These are phyloP conservation scores for Dictyostelium capitatum DNA, from an alignment of 78 protist genomes.

Conservation along the genomic window DNA sequence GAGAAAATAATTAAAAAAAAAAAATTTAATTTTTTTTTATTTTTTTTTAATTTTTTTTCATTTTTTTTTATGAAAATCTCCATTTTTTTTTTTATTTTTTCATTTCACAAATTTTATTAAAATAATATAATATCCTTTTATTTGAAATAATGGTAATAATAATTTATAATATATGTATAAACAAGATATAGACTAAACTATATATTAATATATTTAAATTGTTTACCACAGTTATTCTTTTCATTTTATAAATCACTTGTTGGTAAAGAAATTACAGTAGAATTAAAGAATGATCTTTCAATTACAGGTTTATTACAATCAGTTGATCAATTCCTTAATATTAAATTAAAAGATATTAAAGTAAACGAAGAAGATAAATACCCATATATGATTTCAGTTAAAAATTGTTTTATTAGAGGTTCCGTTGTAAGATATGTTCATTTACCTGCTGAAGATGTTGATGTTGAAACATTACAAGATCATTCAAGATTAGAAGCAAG, in stretches of 20 bases:
- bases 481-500: constrained; percentile 87
- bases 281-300: constrained; percentile 91
- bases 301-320: constrained; percentile 92
- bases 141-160: too few relatives aligned
- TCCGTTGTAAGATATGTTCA: constrained; percentile 96
- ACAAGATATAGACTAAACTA: too few relatives aligned
- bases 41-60: too few relatives aligned
- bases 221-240: constrained; percentile 88
- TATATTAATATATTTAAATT: too few relatives aligned
- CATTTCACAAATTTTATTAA: too few relatives aligned
- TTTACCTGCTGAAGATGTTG: constrained; percentile 93
- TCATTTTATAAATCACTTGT: constrained; percentile 96
- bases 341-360: constrained; percentile 89
- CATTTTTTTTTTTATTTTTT: too few relatives aligned
- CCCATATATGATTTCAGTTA: constrained; percentile 96
- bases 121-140: too few relatives aligned
- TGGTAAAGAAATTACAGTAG: constrained; percentile 93
- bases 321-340: constrained; percentile 97
- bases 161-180: too few relatives aligned
- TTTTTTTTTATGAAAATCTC: too few relatives aligned
- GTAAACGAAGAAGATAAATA: constrained; percentile 90
- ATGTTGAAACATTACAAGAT: constrained; percentile 96
- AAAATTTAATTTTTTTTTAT: too few relatives aligned
- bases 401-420: constrained; percentile 97
- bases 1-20: too few relatives aligned